phyloP scores from a whole-genome alignment of 768 basidiomycete species.

The Dacryopinax primogenitus region DNA sequence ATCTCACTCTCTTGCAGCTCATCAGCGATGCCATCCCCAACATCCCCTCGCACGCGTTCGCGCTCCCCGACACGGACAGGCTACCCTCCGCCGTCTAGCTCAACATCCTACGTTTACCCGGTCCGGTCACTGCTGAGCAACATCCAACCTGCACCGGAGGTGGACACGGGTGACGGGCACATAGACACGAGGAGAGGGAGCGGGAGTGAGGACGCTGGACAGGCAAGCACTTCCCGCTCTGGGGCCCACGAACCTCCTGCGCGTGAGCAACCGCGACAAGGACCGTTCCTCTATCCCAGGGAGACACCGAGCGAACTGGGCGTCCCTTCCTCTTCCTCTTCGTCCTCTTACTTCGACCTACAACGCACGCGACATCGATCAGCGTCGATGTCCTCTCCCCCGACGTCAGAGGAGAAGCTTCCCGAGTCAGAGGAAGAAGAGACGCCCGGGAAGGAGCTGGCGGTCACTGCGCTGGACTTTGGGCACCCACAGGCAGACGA shows the following conservation, averaged over 20 bases:
- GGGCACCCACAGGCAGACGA: not conserved
- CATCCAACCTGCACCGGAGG: conserved; percentile 20
- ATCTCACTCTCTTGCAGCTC: too few relatives aligned
- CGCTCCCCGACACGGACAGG: not conserved
- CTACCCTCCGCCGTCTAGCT: not conserved
- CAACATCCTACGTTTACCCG: conserved; percentile 27
- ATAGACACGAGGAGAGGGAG: not conserved
- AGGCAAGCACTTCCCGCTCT: not conserved
- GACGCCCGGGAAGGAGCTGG: not conserved
- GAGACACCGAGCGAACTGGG: not conserved
- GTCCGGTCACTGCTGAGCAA: conserved; percentile 27
- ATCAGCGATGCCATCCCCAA: too few relatives aligned
- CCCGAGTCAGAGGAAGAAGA: not conserved
- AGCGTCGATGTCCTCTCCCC: not conserved
- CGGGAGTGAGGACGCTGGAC: not conserved
- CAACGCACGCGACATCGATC: not conserved
- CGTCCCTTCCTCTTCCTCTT: not conserved
- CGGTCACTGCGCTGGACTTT: not conserved
- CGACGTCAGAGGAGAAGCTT: conserved; percentile 1
- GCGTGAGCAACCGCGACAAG: not conserved
- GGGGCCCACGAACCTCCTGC: too few relatives aligned
- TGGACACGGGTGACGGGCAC: not conserved
- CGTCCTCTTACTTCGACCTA: not conserved
- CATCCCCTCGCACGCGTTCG: too few relatives aligned
- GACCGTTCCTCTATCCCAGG: not conserved